Evolutionary conservation across 495 filamentous ascomycete species (phyloP), one percentile per base, ranked within the genome.

Genomic region (Xylaria acuta): DNA sequence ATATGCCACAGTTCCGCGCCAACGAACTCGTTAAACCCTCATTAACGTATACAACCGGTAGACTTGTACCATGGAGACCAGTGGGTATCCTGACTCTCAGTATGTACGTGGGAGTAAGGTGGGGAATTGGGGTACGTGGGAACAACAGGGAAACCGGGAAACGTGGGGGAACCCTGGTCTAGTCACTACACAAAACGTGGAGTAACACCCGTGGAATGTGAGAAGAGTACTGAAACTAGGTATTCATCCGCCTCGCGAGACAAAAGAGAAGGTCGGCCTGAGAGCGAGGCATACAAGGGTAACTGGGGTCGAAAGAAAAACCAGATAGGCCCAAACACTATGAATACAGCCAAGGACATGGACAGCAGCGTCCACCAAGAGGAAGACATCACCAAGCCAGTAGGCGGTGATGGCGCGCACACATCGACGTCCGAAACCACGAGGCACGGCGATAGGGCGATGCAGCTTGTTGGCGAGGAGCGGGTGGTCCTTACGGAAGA

Each of bases 401-500:
- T 18, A 27, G 49, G 36, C 49, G 47, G 20, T 36, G 43, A 43
- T 64, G 38, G 38, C 38, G 60, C 3, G 9, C 60, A 58, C 36
- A 18, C 22, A 1, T 2, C 69, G 5, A 8, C 59, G 16, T 53
- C 69, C 22, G 64, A 32, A 7, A 32, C 62, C 53, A 38, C n/a
- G 41, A 63, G 32, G 14, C 53, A 71, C 51, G 69, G 69, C 64
- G 69, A 72, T 20, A 45, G 27, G 22, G 68, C 49, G 41, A 43
- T n/a, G 34, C n/a, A 73, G 62, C 32, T 63, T 40, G 6, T 69
- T 7, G 73, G 36, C 9, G 70, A 72, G 40, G 73, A 75, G 20
- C 82, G 81, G 0, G 78, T 86, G 11, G 73, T 81, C 20, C 70
- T 88, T 64, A 88, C 86, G 0, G 86, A 87, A 12, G 83, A 85